These are phyloP conservation scores for Mucor circinelloides DNA, from an alignment of 371 early-diverging fungal species.

Conservation along the genomic window DNA sequence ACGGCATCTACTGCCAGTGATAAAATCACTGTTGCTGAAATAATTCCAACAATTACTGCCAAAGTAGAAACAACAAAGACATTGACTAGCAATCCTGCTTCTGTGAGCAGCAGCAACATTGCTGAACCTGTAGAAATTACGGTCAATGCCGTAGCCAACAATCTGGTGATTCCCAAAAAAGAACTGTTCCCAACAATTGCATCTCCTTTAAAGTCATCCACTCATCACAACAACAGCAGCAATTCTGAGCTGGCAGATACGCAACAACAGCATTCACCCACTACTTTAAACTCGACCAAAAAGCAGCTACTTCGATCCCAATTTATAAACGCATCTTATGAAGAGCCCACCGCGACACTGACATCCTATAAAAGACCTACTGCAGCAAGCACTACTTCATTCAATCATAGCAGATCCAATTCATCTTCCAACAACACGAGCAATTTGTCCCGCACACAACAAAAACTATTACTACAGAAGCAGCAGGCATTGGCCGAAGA, in stretches of 20 bases:
- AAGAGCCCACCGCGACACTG: background rate
- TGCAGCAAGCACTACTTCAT: slow-evolving; percentile 3
- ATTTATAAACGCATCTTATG: slow-evolving; percentile 11
- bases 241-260: background rate
- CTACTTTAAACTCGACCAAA: background rate
- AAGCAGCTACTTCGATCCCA: slow-evolving; percentile 21
- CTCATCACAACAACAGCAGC: background rate
- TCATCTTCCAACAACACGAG: background rate
- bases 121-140: slow-evolving; percentile 44
- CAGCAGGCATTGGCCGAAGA: slow-evolving; percentile 54
- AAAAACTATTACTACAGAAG: slow-evolving; percentile 52
- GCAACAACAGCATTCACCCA: background rate
- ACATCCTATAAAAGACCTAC: background rate
- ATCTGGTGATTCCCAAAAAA: slow-evolving; percentile 31
- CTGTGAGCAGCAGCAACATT: slow-evolving; percentile 7
- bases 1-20: slow-evolving; percentile 11
- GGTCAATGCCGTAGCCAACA: slow-evolving; percentile 42
- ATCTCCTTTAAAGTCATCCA: background rate
- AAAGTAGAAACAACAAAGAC: background rate
- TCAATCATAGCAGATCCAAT: background rate
- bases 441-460: slow-evolving; percentile 53
- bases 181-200: background rate
- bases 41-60: background rate
- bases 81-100: slow-evolving; percentile 8
- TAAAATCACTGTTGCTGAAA: background rate